Evolutionary conservation across 257 asterid species (phyloP), one percentile per base, ranked within the genome.

Genomic region (Ophiorrhiza pumila): DNA sequence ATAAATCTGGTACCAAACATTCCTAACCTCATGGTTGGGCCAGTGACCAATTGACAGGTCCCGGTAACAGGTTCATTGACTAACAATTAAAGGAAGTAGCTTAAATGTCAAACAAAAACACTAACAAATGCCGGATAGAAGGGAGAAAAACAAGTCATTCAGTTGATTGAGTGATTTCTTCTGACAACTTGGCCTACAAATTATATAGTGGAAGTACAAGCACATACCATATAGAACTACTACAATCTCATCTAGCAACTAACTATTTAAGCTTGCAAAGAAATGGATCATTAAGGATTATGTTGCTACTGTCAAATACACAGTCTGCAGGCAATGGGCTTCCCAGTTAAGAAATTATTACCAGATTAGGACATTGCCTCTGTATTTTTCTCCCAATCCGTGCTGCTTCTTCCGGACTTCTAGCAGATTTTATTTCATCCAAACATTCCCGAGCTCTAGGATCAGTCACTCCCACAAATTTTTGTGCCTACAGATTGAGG

Each of bases 361-460:
- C 97, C 97, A 91, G 85, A 82, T 91, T 77, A 2, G 95, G 96
- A 18, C 9, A 83, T 73, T 86, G 88, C 87, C 90, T 87, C 87
- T 87, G 97, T 55, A 86, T 83, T 85, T 81, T 88, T 83, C 99
- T 87, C 83, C 99, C 99, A 39, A 94, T 43, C 46, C 97, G 87
- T 71, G 97, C 97, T 60, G 99, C 99, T 87, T 94, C 99, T 87
- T 94, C 99, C 0, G 99, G 97, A 67, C 99, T 94, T 87, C 84
- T 86, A 45, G 93, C 91, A 41, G 69, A 74, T 80, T 88, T 91
- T 69, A 94, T 86, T 76, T 87, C 91, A 75, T 87, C 84, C 56
- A 90, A 78, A 71, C 87, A 80, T 23, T 59, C 78, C 49, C 65
- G 80, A 45, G 97, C 97, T 58, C 75, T 74, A 50, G 91, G 92